A percentile compares a stretch with the other conserved stretches of the same genome.
These are phyloP conservation scores for Lumnitzera racemosa DNA, from an alignment of 345 rosid genomes.

Conservation along the genomic window DNA sequence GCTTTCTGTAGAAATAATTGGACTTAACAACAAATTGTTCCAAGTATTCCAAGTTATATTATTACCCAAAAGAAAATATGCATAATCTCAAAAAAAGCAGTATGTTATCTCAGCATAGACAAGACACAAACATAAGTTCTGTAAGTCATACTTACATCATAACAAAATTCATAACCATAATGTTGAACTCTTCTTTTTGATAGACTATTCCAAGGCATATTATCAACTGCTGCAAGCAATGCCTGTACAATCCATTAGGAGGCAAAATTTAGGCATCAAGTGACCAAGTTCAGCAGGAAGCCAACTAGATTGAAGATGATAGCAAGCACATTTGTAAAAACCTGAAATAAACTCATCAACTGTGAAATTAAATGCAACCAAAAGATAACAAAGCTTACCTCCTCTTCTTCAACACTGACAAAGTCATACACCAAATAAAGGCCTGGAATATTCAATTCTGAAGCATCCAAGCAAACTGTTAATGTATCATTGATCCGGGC, in stretches of 20 bases:
- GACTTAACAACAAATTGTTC: too few relatives aligned
- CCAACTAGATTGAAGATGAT: background rate
- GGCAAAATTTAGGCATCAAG: background rate
- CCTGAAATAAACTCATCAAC: background rate
- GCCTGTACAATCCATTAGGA: slow-evolving; percentile 31
- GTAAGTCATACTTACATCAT: slow-evolving; percentile 36
- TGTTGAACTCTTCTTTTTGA: slow-evolving; percentile 91
- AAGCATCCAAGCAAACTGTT: slow-evolving; percentile 44
- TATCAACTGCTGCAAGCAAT: slow-evolving; percentile 78
- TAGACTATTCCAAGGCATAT: slow-evolving; percentile 63
- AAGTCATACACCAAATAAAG: slow-evolving; percentile 61
- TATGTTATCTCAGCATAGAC: background rate
- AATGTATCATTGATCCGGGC: slow-evolving; percentile 33
- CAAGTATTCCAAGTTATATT: too few relatives aligned
- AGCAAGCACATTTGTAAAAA: background rate
- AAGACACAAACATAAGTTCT: background rate
- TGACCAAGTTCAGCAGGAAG: background rate
- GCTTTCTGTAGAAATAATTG: too few relatives aligned
- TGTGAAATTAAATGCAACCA: background rate
- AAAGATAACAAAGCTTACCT: slow-evolving; percentile 28
- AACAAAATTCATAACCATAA: slow-evolving; percentile 89
- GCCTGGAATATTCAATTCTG: slow-evolving; percentile 76
- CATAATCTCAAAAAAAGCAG: too few relatives aligned
- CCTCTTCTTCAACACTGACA: slow-evolving; percentile 53
- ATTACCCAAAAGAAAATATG: too few relatives aligned